Percentiles rank a stretch among this genome's conserved stretches.
These are phyloP conservation scores for Colletotrichum endophyticum DNA, from an alignment of 2,329 filamentous ascomycete species.

Conservation along the genomic window DNA sequence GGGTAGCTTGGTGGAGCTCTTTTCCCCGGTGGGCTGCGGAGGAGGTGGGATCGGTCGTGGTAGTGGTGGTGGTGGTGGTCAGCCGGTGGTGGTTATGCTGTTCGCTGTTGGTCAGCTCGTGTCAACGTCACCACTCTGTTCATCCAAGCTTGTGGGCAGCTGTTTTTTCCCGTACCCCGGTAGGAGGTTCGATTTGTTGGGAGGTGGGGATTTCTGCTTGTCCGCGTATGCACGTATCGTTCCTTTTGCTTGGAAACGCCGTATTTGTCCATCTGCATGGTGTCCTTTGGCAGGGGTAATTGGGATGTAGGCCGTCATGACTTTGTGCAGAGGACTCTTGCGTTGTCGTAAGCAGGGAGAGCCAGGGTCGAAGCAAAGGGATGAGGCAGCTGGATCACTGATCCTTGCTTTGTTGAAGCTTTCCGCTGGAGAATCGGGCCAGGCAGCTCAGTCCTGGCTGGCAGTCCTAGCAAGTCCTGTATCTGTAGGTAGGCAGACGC, in stretches of 20 bases:
- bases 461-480: background rate
- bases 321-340: background rate
- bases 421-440: background rate
- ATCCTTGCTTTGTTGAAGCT: slow-evolving; percentile 1
- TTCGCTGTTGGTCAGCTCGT: background rate
- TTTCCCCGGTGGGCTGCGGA: background rate
- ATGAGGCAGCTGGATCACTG: slow-evolving; percentile 7
- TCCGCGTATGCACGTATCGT: background rate
- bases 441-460: background rate
- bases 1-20: slow-evolving; percentile 6
- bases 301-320: slow-evolving; percentile 16
- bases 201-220: background rate
- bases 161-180: background rate
- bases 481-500: background rate
- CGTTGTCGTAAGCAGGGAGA: slow-evolving; percentile 5
- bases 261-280: slow-evolving; percentile 1
- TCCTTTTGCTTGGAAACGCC: background rate
- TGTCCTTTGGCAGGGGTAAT: background rate
- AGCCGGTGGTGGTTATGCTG: background rate
- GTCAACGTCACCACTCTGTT: slow-evolving; percentile 19
- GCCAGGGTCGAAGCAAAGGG: background rate
- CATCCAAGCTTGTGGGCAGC: background rate
- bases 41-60: background rate
- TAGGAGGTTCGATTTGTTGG: background rate
- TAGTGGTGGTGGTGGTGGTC: background rate